Base-by-base conservation (phyloP, 2,329 filamentous ascomycete species). In the Paecilomyces sp. region DNA sequence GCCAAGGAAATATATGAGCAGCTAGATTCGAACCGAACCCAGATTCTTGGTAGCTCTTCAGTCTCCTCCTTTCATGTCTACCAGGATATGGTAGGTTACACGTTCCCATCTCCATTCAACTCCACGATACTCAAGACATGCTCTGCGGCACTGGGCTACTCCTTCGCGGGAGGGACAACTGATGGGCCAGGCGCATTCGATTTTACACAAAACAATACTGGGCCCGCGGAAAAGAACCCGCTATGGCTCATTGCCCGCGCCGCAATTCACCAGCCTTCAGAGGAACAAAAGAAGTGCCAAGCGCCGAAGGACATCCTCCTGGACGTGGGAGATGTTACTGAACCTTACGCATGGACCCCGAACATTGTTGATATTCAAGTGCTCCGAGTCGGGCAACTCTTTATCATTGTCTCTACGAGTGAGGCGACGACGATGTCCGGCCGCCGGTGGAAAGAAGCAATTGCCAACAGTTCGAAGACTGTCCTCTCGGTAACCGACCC, bases 341-440 rank as follows among this genome's bases (percentile, higher is more conserved):
- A 75, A 9, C 93, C 93, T 0, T 97, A 97, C 73, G 79, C 85
- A 6, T 97, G 93, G 93, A 87, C 89, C 0, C 91, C 93, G 0
- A 97, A 97, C 66, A 86, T 97, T 54, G 92, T 96, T 54, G 91
- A 97, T 70, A 83, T 97, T 9, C 93, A 97, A 71, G 81, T 89
- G 31, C 80, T 97, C 13, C 88, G 93, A 12, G 88, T 93, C 0
- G 93, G 93, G 0, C 90, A 94, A 68, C 77, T 97, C 6, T 79
- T 95, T 59, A 88, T 97, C 62, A 86, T 97, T 62, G 85, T 96
- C 30, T 89, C 88, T 33, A 89, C 92, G 0, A 91, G 91, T 31
- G 93, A 97, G 74, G 91, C 90, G 0, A 94, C 90, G 0, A 97
- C 92, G 3, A 97, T 97, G 93, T 85, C 90, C 1, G 92, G 92